Evolutionary conservation across 768 basidiomycete genomes (phyloP).

Genomic region (Psilocybe sp.): DNA sequence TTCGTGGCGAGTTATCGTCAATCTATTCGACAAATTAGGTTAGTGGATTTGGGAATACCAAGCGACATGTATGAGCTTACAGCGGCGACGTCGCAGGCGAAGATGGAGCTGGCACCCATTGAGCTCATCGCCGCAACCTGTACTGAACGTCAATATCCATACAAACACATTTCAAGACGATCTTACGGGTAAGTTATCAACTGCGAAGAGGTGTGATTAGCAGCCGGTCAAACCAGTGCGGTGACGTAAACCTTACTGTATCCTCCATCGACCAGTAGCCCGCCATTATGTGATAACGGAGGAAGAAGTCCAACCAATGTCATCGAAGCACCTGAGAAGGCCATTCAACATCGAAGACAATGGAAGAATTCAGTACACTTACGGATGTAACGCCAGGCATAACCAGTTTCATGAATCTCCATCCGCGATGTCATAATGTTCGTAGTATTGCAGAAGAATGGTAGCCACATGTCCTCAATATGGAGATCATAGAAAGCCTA

Average conservation of each 20-base stretch:
- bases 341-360: constrained; percentile 3
- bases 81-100: constrained; percentile 91
- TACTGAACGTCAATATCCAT: constrained; percentile 1
- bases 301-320: constrained; percentile 93
- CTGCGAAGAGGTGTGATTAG: constrained; percentile 32
- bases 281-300: constrained; percentile 91
- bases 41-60: not conserved
- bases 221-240: not conserved
- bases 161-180: not conserved
- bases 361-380: constrained; percentile 17
- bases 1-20: constrained; percentile 93
- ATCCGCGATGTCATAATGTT: constrained; percentile 95
- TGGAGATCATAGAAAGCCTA: constrained; percentile 92
- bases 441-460: constrained; percentile 96
- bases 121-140: constrained; percentile 90
- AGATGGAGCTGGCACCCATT: constrained; percentile 86
- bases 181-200: constrained; percentile 83
- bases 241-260: constrained; percentile 57
- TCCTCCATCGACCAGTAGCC: constrained; percentile 87
- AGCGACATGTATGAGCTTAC: constrained; percentile 39
- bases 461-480: constrained; percentile 98
- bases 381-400: constrained; percentile 96
- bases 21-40: constrained; percentile 40
- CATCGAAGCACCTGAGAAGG: constrained; percentile 84
- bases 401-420: constrained; percentile 98